phyloP scores from a whole-genome alignment of 73 alveolate genomes.

The Blepharisma stoltei region DNA sequence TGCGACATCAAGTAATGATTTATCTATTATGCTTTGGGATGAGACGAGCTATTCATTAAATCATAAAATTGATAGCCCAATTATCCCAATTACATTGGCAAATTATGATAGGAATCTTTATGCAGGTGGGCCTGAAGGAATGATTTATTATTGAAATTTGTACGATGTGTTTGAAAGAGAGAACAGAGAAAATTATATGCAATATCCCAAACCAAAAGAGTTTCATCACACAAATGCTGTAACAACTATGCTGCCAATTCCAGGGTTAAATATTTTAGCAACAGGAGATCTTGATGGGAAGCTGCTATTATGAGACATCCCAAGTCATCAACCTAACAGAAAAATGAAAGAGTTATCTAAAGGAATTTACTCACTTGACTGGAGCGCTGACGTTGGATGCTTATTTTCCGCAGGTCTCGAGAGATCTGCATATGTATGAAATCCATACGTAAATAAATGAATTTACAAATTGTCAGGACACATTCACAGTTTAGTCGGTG shows the following conservation, averaged over 20 bases:
- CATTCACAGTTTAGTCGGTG: constrained; percentile 95
- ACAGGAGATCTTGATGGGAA: constrained; percentile 79
- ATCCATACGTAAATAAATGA: constrained; percentile 91
- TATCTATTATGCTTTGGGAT: constrained; percentile 94
- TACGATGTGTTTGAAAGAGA: constrained; percentile 70
- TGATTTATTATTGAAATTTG: constrained; percentile 84
- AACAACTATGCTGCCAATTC: constrained; percentile 74
- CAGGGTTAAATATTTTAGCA: constrained; percentile 56
- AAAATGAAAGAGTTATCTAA: constrained; percentile 68
- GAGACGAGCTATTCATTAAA: constrained; percentile 75
- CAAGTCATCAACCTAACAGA: constrained; percentile 56
- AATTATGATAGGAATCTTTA: constrained; percentile 40
- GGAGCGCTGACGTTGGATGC: constrained; percentile 71
- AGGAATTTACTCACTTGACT: constrained; percentile 78
- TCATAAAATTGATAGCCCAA: constrained; percentile 52
- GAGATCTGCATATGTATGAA: constrained; percentile 90
- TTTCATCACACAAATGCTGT: constrained; percentile 81
- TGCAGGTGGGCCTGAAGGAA: constrained; percentile 91
- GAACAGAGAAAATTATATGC: constrained; percentile 72
- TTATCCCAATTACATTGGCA: constrained; percentile 57
- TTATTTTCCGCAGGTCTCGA: constrained; percentile 82
- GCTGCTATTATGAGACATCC: constrained; percentile 74
- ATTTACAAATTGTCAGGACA: constrained; percentile 94
- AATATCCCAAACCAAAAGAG: constrained; percentile 44
- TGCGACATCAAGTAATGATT: constrained; percentile 93